Conservation (phyloP, 768 basidiomycete species). For the Trametes cubensis region DNA sequence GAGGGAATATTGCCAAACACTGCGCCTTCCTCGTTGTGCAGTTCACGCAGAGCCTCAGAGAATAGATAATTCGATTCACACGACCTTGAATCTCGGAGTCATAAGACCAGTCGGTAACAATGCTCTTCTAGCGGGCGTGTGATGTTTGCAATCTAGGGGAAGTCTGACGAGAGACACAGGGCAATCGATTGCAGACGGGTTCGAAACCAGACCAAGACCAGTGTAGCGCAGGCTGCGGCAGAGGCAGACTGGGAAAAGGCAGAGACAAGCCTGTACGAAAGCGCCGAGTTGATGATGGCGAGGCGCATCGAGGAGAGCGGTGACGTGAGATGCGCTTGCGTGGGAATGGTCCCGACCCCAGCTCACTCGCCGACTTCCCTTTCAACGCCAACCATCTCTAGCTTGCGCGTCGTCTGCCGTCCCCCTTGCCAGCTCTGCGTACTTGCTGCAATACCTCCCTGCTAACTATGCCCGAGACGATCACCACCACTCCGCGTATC, state of each 20-base stretch:
- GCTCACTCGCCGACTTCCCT: not conserved
- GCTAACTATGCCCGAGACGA: slow-evolving; percentile 39
- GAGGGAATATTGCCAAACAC: too few relatives aligned
- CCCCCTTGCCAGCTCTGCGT: slow-evolving; percentile 1
- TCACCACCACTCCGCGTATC: slow-evolving; percentile 46
- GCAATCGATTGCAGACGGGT: too few relatives aligned
- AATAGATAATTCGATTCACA: too few relatives aligned
- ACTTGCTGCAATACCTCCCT: not conserved
- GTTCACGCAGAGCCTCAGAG: too few relatives aligned
- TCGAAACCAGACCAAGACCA: too few relatives aligned
- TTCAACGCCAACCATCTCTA: slow-evolving; percentile 12
- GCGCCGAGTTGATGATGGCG: not conserved
- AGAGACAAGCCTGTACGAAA: not conserved
- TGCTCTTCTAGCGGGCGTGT: too few relatives aligned
- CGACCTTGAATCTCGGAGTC: too few relatives aligned
- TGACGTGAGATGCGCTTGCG: slow-evolving; percentile 20
- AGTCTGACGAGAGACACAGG: too few relatives aligned
- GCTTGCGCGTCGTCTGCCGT: slow-evolving; percentile 8
- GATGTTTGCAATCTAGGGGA: too few relatives aligned
- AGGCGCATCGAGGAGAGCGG: slow-evolving; percentile 4
- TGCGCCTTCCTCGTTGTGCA: too few relatives aligned
- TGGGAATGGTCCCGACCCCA: slow-evolving; percentile 21
- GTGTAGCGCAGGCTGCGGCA: not conserved
- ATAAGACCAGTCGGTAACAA: too few relatives aligned
- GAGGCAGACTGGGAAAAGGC: too few relatives aligned